Percentiles rank a stretch among this genome's conserved stretches.
Conservation (phyloP, 2,329 filamentous ascomycete species). For the Didymella exigua region DNA sequence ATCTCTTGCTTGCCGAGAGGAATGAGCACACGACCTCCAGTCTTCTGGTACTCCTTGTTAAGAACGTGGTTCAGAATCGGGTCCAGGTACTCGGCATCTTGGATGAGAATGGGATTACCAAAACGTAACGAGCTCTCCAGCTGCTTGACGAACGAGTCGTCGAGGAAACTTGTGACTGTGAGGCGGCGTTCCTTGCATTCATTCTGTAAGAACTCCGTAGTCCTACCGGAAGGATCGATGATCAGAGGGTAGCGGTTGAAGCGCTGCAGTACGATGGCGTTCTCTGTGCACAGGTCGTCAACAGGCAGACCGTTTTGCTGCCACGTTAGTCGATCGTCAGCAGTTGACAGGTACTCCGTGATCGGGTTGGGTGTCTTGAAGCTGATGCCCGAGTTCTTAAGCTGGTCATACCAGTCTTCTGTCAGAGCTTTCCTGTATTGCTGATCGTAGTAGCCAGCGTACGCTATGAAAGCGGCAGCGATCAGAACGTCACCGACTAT, state of each 20-base stretch:
- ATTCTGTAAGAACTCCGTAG: slow-evolving; percentile 92
- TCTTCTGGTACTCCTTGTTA: slow-evolving; percentile 99
- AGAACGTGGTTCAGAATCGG: slow-evolving; percentile 97
- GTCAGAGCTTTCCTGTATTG: slow-evolving; percentile 97
- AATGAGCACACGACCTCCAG: slow-evolving; percentile 94
- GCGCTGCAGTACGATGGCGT: slow-evolving; percentile 93
- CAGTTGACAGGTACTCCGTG: slow-evolving; percentile 94
- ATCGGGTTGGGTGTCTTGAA: slow-evolving; percentile 94
- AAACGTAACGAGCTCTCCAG: slow-evolving; percentile 96
- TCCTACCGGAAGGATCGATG: slow-evolving; percentile 94
- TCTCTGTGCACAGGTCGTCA: slow-evolving; percentile 97
- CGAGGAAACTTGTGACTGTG: slow-evolving; percentile 96
- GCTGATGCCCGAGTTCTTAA: slow-evolving; percentile 87
- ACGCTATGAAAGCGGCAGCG: slow-evolving; percentile 95
- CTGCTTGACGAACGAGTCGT: slow-evolving; percentile 97
- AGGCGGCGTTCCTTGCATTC: slow-evolving; percentile 92
- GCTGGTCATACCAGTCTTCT: slow-evolving; percentile 95
- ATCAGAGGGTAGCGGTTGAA: slow-evolving; percentile 99
- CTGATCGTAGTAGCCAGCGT: slow-evolving; percentile 96
- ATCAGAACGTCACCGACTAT: slow-evolving; percentile 94
- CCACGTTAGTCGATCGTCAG: slow-evolving; percentile 93
- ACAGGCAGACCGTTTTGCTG: slow-evolving; percentile 92
- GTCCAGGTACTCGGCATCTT: slow-evolving; percentile 96
- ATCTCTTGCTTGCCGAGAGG: slow-evolving; percentile 99
- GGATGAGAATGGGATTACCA: slow-evolving; percentile 97